Conservation (phyloP, 345 rosid genomes). For the Garcia nutans region DNA sequence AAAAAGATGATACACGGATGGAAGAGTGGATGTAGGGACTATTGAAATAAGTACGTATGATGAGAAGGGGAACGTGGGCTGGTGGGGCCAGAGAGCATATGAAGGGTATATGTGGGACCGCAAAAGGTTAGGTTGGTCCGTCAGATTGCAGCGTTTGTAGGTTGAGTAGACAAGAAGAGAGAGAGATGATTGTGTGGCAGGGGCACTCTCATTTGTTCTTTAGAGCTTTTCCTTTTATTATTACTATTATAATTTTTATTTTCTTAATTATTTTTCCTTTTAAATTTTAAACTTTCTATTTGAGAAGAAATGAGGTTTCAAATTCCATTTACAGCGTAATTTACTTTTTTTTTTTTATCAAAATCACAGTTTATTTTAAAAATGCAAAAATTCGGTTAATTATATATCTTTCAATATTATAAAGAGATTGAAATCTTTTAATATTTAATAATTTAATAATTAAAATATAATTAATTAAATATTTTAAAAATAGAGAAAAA, state of each 20-base stretch:
- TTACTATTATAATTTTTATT: not conserved
- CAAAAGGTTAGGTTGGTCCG: slow-evolving; percentile 31
- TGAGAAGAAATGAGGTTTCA: too few species aligned
- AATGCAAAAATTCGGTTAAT: too few species aligned
- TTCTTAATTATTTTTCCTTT: not conserved
- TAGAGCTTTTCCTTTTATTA: not conserved
- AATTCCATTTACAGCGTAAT: too few species aligned
- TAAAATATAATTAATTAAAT: too few species aligned
- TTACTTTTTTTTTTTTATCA: too few species aligned
- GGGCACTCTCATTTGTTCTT: not conserved
- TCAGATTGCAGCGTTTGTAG: slow-evolving; percentile 30
- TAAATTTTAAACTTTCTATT: too few species aligned
- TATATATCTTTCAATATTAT: too few species aligned
- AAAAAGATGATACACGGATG: slow-evolving; percentile 13
- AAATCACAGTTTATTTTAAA: too few species aligned
- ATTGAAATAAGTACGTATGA: slow-evolving; percentile 21
- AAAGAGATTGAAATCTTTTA: too few species aligned
- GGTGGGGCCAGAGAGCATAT: not conserved
- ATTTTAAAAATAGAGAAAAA: too few species aligned
- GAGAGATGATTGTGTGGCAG: slow-evolving; percentile 13
- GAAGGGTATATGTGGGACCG: slow-evolving; percentile 11
- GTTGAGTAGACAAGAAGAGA: slow-evolving; percentile 15
- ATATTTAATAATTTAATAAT: too few species aligned
- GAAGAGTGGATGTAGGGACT: not conserved
- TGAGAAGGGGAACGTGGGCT: slow-evolving; percentile 28